Base-by-base conservation (phyloP, 371 early-diverging fungal genomes). In the Mortierella sp. region DNA sequence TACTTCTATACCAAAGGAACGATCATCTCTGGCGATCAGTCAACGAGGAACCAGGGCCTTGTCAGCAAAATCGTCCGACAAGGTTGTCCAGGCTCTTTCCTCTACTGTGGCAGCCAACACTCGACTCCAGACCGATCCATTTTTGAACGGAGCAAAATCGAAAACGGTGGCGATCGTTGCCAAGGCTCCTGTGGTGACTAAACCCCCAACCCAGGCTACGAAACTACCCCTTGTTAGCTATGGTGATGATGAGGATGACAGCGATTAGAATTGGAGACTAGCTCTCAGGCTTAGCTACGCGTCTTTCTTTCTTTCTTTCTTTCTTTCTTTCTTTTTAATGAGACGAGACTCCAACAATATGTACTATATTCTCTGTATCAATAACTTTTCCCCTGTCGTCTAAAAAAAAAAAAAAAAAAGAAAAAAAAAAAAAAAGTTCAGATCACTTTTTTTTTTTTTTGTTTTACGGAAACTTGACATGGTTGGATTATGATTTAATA, bases 41-140 rank as follows among this genome's bases (percentile, higher is more conserved):
- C 16, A 16, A 47, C 68, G 23, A 44, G 58, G 9, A 19, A 21
- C 21, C 9, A 19, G 23, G 25, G 5, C 12, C 18, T 53, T 11
- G 25, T 26, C 25, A 11, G 21, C 5, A 16, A 4, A 37, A 5
- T 37, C 37, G 5, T 37, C 37, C 28, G 45, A 57, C 47, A 67
- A 45, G 16, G 72, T 68, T 23, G 64, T 60, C 6, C 48, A 52
- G 6, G 57, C 58, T 0, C 72, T 76, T 21, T 62, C 72, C 26
- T 67, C 72, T 5, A 44, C 58, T 21, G 65, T 76, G 15, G 60
- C 25, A 1, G 60, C 68, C 12, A 76, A 76, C 23, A 71, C 76
- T 0, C 71, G 46, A 37, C 64, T 76, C 14, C 71, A 64, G 30
- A 46, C 64, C 21, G 76, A 76, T 28, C 76, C 76, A 0, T 76